A percentile compares a stretch with the other conserved stretches of the same genome.
Conservation (phyloP, 768 basidiomycete species). For the Lentinula lateritia region DNA sequence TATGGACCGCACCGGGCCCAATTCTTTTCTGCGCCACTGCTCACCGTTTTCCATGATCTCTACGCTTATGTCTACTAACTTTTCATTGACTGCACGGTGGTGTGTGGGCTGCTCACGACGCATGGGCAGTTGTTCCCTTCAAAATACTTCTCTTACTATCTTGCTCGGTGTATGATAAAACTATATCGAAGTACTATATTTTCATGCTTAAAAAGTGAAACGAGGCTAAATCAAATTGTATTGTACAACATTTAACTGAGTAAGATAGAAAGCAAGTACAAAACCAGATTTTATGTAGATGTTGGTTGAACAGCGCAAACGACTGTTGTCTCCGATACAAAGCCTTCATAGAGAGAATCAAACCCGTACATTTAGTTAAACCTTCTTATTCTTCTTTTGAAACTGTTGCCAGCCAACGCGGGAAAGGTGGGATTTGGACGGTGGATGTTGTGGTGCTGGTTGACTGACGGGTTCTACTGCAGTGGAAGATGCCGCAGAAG, state of each 20-base stretch:
- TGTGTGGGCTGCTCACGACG: too few relatives aligned
- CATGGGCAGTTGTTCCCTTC: neutral
- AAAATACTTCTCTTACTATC: neutral
- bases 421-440: conserved; percentile 24
- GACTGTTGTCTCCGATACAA: too few relatives aligned
- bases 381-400: conserved; percentile 33
- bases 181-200: neutral
- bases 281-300: too few relatives aligned
- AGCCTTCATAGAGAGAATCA: too few relatives aligned
- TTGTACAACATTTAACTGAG: neutral
- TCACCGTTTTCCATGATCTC: neutral
- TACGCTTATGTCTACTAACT: neutral
- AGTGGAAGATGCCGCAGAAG: conserved; percentile 19
- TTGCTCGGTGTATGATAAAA: neutral
- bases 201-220: neutral
- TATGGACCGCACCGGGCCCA: conserved; percentile 4
- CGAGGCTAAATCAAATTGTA: neutral
- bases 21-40: neutral
- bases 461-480: neutral
- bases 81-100: neutral
- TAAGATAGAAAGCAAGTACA: too few relatives aligned
- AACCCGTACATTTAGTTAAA: neutral
- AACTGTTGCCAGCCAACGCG: conserved; percentile 59
- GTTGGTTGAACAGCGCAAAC: too few relatives aligned
- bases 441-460: neutral